Conservation (phyloP, 2,329 filamentous ascomycete genomes). For the Rhytidhysteron rufulum region DNA sequence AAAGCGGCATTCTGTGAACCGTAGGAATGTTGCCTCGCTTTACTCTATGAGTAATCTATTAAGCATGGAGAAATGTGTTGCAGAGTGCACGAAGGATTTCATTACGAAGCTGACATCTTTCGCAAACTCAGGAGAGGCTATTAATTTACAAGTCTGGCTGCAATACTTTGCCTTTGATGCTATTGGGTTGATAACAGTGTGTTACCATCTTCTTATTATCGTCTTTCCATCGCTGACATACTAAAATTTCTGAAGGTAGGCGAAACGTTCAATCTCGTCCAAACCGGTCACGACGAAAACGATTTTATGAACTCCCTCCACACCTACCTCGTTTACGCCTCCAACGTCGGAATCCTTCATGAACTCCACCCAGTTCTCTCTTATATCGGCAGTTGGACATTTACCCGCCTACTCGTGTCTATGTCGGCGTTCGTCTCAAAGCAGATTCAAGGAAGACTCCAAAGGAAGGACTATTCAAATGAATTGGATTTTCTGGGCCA, state of each 20-base stretch:
- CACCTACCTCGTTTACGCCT: conserved; percentile 1
- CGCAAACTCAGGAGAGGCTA: conserved; percentile 10
- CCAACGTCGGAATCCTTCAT: conserved; percentile 1
- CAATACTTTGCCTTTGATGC: conserved; percentile 51
- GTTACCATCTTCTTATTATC: conserved; percentile 14
- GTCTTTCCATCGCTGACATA: no score
- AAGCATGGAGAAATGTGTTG: conserved; percentile 38
- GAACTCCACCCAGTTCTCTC: no score
- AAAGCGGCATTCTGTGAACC: conserved; percentile 28
- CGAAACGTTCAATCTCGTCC: conserved; percentile 4
- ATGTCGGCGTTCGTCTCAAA: no score
- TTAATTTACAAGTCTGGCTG: conserved; percentile 44
- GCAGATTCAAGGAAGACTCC: no score
- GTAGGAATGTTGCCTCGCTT: conserved; percentile 31
- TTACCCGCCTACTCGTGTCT: no score
- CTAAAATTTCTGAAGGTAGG: conserved; percentile 1
- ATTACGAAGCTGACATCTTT: conserved; percentile 24
- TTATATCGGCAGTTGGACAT: no score
- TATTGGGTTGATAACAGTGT: conserved; percentile 49
- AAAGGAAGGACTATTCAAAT: no score
- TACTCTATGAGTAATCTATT: conserved; percentile 38
- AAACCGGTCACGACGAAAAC: conserved; percentile 1
- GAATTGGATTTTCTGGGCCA: no score
- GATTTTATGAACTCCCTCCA: conserved; percentile 3
- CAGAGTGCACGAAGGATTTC: conserved; percentile 31